Evolutionary conservation across 495 filamentous ascomycete genomes (phyloP), one percentile per base, ranked within the genome.

Genomic region (Amorphotheca resinae): DNA sequence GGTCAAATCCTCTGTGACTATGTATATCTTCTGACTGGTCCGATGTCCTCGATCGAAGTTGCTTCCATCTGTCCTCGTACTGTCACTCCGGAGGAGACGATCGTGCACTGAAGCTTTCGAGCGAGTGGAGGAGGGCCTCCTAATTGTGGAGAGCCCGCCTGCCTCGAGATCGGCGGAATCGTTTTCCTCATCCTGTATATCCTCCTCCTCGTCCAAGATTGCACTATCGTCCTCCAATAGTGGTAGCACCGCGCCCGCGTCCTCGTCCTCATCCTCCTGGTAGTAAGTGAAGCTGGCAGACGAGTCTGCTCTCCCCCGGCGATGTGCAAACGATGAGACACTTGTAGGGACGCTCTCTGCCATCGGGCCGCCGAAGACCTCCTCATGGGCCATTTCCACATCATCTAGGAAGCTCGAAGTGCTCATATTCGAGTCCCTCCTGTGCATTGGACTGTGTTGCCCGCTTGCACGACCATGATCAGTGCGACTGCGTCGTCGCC

Each of bases 311-410:
- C 87, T 76, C 6, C 76, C 70, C 36, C 73, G 75, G 16, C 85
- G 81, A 60, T 93, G 86, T 21, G 78, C 79, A 60, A 99, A 96
- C 11, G 84, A 81, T 4, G 85, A 83, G 21, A 84, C 67, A 49
- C 87, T 94, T 0, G 87, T 89, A 7, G 91, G 93, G 18, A 99
- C 76, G 54, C 86, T 93, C 59, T 99, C 91, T 17, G 87, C 88
- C 49, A 95, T 79, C 1, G 93, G 93, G 1, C 91, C 91, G 22
- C 91, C 77, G 60, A 87, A 98, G 14, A 96, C 86, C 72, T 95
- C 89, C 58, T 95, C 83, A 34, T 88, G 86, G 20, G 91, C 93
- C 91, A 99, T 99, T 58, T 94, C 91, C n/a, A 99, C 89, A 59
- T 95, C 88, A 25, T 83, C 84, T 30, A 93, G 76, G 51, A 95